These are phyloP conservation scores for Bertia moriformis DNA, from an alignment of 2,329 filamentous ascomycete genomes.

Conservation along the genomic window DNA sequence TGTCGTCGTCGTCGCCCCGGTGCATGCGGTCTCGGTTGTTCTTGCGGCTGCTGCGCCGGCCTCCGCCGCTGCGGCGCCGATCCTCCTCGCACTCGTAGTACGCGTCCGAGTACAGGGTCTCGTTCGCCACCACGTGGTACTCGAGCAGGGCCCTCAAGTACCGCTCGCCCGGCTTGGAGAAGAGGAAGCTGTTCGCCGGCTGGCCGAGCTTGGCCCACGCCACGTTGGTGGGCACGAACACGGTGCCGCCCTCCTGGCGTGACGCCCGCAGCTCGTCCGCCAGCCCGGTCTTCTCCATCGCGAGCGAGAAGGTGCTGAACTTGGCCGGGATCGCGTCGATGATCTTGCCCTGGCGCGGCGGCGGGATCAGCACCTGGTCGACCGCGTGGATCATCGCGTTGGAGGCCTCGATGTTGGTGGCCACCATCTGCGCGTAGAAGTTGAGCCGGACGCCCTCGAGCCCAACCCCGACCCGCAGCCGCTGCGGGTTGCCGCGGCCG, in stretches of 20 bases:
- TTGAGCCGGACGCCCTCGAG: constrained; percentile 56
- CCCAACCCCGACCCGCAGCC: constrained; percentile 52
- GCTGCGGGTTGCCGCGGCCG: constrained; percentile 47
- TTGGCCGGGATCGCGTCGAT: constrained; percentile 54
- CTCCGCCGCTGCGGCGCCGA: too few species aligned
- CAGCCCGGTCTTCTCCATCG: constrained; percentile 60
- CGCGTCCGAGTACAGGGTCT: constrained; percentile 71
- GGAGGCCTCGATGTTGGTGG: constrained; percentile 57
- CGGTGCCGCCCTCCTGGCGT: constrained; percentile 44
- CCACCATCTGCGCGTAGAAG: constrained; percentile 59
- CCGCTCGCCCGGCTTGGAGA: constrained; percentile 58
- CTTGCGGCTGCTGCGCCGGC: too few species aligned
- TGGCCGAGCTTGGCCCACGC: constrained; percentile 66
- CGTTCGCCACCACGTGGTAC: constrained; percentile 63
- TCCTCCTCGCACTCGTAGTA: too few species aligned
- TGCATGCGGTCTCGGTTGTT: too few species aligned
- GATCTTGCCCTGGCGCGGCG: constrained; percentile 38
- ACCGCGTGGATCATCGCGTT: constrained; percentile 75
- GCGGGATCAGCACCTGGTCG: constrained; percentile 60
- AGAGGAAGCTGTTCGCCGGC: constrained; percentile 68
- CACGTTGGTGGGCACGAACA: constrained; percentile 69
- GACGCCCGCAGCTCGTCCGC: constrained; percentile 35
- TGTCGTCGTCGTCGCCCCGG: too few species aligned
- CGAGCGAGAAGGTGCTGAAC: constrained; percentile 69
- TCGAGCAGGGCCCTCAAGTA: constrained; percentile 69